Conservation (phyloP, 2,329 filamentous ascomycete genomes). For the Neonectria coccinea region DNA sequence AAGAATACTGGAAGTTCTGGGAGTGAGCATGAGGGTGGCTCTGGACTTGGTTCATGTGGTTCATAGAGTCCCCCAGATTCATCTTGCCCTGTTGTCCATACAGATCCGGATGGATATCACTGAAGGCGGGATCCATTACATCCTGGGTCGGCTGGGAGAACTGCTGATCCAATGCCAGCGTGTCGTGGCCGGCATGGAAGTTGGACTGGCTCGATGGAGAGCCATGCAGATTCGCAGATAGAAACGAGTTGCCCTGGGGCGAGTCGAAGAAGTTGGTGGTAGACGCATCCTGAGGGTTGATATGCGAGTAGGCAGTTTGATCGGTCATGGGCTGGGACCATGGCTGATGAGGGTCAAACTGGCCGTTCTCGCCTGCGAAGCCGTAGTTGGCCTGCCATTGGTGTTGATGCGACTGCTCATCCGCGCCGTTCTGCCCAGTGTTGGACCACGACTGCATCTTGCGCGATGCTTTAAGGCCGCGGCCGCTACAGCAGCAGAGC, state of each 20-base stretch:
- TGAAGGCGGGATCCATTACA: slow-evolving; percentile 53
- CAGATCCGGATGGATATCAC: slow-evolving; percentile 52
- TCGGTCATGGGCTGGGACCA: slow-evolving; percentile 54
- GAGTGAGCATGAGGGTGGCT: slow-evolving; percentile 47
- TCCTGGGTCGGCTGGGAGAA: slow-evolving; percentile 51
- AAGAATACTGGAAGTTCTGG: slow-evolving; percentile 52
- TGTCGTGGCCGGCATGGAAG: slow-evolving; percentile 49
- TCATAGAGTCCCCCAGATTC: slow-evolving; percentile 44
- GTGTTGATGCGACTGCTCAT: slow-evolving; percentile 48
- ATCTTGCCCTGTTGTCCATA: slow-evolving; percentile 53
- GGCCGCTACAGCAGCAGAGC: slow-evolving; percentile 39
- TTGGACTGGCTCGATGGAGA: slow-evolving; percentile 44
- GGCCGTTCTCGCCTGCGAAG: slow-evolving; percentile 50
- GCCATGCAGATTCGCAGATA: slow-evolving; percentile 47
- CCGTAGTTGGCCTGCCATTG: slow-evolving; percentile 52
- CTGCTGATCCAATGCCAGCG: slow-evolving; percentile 50
- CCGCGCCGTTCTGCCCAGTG: slow-evolving; percentile 52
- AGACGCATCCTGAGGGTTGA: slow-evolving; percentile 48
- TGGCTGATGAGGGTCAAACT: slow-evolving; percentile 54
- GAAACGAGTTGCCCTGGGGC: slow-evolving; percentile 49
- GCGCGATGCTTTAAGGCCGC: slow-evolving; percentile 39
- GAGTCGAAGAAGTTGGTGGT: slow-evolving; percentile 52
- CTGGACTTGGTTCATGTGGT: slow-evolving; percentile 49
- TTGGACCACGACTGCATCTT: slow-evolving; percentile 58
- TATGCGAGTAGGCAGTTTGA: slow-evolving; percentile 50